Evolutionary conservation across 192 early-diverging fungal species (phyloP).

Genomic region (Coemansia sp.): DNA sequence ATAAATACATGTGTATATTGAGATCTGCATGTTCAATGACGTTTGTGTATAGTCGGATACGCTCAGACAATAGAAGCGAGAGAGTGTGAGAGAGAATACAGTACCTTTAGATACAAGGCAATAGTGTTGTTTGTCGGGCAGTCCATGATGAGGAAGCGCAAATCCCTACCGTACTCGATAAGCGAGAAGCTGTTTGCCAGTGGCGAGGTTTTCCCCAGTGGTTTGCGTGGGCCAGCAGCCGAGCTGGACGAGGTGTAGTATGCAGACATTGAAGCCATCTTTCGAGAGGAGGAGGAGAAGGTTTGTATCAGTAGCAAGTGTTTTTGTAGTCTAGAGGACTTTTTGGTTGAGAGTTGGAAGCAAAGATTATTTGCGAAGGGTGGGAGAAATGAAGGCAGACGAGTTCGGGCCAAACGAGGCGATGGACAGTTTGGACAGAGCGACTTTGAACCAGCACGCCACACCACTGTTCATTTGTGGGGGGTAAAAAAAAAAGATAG

Average conservation of each 20-base stretch:
- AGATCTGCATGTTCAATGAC: neutral
- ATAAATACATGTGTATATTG: neutral
- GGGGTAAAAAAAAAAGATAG: constrained; percentile 1
- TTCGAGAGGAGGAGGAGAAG: too few species aligned
- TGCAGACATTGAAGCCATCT: constrained; percentile 45
- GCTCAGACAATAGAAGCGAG: neutral
- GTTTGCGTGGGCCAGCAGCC: constrained; percentile 39
- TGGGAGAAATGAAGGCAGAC: constrained; percentile 47
- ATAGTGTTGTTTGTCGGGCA: constrained; percentile 87
- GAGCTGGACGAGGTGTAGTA: constrained; percentile 34
- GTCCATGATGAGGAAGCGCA: constrained; percentile 92
- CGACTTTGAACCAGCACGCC: constrained; percentile 42
- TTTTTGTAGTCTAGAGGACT: too few species aligned
- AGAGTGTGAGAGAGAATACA: neutral
- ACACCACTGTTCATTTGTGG: constrained; percentile 50
- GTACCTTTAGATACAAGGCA: constrained; percentile 67
- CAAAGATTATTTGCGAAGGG: constrained; percentile 26
- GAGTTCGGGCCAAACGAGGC: constrained; percentile 54
- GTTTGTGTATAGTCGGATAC: neutral
- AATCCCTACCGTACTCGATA: constrained; percentile 49
- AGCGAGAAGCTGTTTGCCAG: constrained; percentile 54
- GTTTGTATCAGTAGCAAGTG: too few species aligned
- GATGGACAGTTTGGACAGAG: constrained; percentile 40
- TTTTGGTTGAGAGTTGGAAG: too few species aligned
- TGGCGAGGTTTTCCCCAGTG: constrained; percentile 51